Evolutionary conservation across 805 yeast genomes (phyloP).

Genomic region (Pichia nakasei): DNA sequence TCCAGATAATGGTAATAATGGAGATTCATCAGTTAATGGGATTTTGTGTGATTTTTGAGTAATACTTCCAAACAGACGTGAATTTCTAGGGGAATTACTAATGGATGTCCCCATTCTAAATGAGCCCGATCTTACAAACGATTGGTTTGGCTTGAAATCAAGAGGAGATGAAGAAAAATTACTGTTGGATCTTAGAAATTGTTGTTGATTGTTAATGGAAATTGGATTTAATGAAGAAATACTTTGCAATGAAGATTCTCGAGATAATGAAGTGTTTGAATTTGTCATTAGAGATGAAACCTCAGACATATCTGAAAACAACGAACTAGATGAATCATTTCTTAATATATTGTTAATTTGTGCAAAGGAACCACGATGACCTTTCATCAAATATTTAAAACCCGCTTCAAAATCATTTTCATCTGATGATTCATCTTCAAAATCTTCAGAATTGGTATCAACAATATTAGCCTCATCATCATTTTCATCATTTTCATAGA

Average conservation of each 20-base stretch:
- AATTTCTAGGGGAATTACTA: slow-evolving; percentile 21
- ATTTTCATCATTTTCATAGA: slow-evolving; percentile 22
- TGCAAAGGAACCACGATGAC: slow-evolving; percentile 30
- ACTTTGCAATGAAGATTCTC: background rate
- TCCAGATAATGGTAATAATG: background rate
- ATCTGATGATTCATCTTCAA: background rate
- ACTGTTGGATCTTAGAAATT: slow-evolving; percentile 2
- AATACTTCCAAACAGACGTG: slow-evolving; percentile 8
- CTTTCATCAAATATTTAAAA: slow-evolving; percentile 22
- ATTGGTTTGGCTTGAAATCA: slow-evolving; percentile 19
- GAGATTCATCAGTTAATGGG: slow-evolving; percentile 2
- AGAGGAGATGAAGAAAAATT: slow-evolving; percentile 20
- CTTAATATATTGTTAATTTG: slow-evolving; percentile 19
- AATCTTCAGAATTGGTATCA: background rate
- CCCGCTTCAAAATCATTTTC: slow-evolving; percentile 15
- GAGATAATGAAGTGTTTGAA: background rate
- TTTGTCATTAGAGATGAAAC: slow-evolving; percentile 20
- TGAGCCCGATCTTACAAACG: slow-evolving; percentile 16
- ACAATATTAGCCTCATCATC: slow-evolving; percentile 4
- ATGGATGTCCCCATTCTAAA: slow-evolving; percentile 19
- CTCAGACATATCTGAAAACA: slow-evolving; percentile 24
- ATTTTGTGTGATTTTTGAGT: slow-evolving; percentile 2
- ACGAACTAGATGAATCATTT: slow-evolving; percentile 21
- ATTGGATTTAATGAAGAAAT: slow-evolving; percentile 6
- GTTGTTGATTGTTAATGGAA: slow-evolving; percentile 10